Conservation (phyloP, 495 filamentous ascomycete species). For the Aspergillus avenaceus region DNA sequence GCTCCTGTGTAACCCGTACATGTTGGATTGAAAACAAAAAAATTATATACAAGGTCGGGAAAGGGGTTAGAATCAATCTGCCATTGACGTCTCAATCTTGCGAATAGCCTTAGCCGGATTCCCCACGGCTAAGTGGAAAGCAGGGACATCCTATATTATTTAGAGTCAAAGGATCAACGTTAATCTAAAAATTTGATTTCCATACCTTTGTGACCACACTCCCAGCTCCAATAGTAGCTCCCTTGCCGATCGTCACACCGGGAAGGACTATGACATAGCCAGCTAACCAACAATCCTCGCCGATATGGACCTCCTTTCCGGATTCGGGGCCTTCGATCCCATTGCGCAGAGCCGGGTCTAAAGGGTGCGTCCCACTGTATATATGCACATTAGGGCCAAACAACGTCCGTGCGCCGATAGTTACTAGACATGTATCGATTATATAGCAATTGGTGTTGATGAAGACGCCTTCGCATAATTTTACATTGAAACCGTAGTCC, state of each 20-base stretch:
- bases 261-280: conserved; percentile 71
- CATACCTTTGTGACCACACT: conserved; percentile 86
- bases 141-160: conserved; percentile 52
- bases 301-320: conserved; percentile 72
- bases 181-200: background rate
- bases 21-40: too few species aligned
- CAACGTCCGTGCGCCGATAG: conserved; percentile 73
- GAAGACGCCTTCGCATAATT: conserved; percentile 63
- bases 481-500: conserved; percentile 76
- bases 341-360: conserved; percentile 68
- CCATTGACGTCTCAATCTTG: conserved; percentile 45
- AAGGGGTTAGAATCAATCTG: conserved; percentile 10
- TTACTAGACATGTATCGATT: conserved; percentile 73
- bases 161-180: background rate
- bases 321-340: conserved; percentile 71
- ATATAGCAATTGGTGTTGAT: conserved; percentile 75
- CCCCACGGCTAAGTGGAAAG: conserved; percentile 59
- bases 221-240: conserved; percentile 75
- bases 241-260: conserved; percentile 77
- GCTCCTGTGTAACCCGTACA: background rate
- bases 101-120: conserved; percentile 63
- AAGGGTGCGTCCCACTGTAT: conserved; percentile 69
- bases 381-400: conserved; percentile 74
- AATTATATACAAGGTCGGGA: background rate
- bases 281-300: conserved; percentile 87